Evolutionary conservation across 75 land plant species (phyloP).

Genomic region (Pinus tabuliformis): DNA sequence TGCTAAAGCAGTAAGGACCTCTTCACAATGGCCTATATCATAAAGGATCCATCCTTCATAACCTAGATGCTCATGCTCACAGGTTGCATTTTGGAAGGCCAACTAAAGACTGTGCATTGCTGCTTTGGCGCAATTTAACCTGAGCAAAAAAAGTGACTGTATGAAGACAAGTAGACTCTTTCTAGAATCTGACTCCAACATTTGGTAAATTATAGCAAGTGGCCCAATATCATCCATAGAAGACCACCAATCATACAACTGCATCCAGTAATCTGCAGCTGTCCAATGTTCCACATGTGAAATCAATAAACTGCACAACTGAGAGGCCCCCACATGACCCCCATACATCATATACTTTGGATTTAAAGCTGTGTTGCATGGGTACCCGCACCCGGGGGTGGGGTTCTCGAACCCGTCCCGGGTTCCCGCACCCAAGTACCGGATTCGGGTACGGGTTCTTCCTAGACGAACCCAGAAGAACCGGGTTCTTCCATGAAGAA

Average conservation of each 20-base stretch:
- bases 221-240: slow-evolving; percentile 98
- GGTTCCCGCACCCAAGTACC: too few relatives aligned
- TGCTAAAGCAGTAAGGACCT: slow-evolving; percentile 18
- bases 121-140: slow-evolving; percentile 92
- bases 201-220: slow-evolving; percentile 91
- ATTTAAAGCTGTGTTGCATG: too few relatives aligned
- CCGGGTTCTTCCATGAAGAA: too few relatives aligned
- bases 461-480: too few relatives aligned
- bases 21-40: slow-evolving; percentile 94
- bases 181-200: slow-evolving; percentile 91
- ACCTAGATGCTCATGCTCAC: slow-evolving; percentile 81
- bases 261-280: slow-evolving; percentile 95
- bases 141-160: slow-evolving; percentile 91
- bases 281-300: slow-evolving; percentile 95
- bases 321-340: slow-evolving; percentile 80
- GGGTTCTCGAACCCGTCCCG: too few relatives aligned
- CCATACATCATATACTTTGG: slow-evolving; percentile 84
- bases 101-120: slow-evolving; percentile 92
- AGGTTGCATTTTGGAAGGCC: slow-evolving; percentile 81
- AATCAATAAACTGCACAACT: slow-evolving; percentile 66
- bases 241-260: slow-evolving; percentile 95
- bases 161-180: slow-evolving; percentile 93
- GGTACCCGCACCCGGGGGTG: too few relatives aligned
- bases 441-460: too few relatives aligned
- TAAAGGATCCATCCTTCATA: slow-evolving; percentile 99